Evolutionary conservation across 2,329 filamentous ascomycete genomes (phyloP), one percentile per base, ranked within the genome.

Genomic region (Hypoxylon sp.): DNA sequence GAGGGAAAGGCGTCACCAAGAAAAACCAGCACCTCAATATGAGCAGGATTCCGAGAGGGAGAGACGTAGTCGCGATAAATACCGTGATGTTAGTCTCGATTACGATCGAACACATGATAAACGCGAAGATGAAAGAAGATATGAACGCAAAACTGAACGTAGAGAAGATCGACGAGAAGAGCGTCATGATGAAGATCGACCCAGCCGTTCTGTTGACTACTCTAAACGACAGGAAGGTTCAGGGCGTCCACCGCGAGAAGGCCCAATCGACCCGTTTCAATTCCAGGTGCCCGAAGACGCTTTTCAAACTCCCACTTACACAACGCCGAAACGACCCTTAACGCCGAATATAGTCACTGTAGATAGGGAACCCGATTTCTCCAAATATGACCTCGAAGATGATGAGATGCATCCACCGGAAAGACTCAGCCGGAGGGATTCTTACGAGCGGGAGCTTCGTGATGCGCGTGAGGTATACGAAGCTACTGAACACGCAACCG

Each of bases 251-350:
- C 51, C 52, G 16, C 60, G 65, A 51, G 62, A 61, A 51, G 61
- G 65, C n/a, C 62, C 67, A 38, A 66, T 81, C 63, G 78, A 86
- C 67, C 80, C 82, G 12, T 85, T 86, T 65, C 75, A 83, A 64
- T 86, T 74, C 63, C 81, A 80, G 66, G 78, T 84, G 53, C 59
- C 74, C 30, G 73, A 80, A 52, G 75, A 79, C 61, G 75, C 76
- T n/a, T 81, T 81, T 51, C 68, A 71, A 37, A 78, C 77, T 7
- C 76, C 79, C 2, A 58, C 66, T 21, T 62, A 67, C 47, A 63
- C 66, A 15, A 74, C 71, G 8, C 73, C 75, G 1, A 64, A 66
- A 26, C 71, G 74, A 36, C 74, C 78, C 2, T 59, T 78, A 52
- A 80, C 78, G 3, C 81, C 78, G 5, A 73, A 72, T 51, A 69